Conservation (phyloP, 768 basidiomycete genomes). For the Mycena indigotica region DNA sequence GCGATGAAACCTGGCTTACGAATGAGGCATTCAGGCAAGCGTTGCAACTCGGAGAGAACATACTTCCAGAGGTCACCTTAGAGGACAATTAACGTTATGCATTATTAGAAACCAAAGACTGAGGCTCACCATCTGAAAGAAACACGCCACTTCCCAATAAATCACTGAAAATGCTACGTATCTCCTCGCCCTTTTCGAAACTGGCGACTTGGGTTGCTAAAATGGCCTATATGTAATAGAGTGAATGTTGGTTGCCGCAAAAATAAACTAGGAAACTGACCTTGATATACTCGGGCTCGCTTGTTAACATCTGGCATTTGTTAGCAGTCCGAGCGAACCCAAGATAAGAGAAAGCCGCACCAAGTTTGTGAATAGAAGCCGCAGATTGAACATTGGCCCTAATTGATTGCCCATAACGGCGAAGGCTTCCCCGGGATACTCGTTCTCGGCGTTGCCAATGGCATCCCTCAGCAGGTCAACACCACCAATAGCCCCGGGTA, state of each 20-base stretch:
- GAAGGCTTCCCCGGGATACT: slow-evolving; percentile 4
- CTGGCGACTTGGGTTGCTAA: slow-evolving; percentile 50
- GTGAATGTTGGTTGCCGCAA: not conserved
- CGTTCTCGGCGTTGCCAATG: not conserved
- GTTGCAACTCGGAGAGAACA: slow-evolving; percentile 12
- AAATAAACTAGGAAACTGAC: not conserved
- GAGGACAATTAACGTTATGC: slow-evolving; percentile 30
- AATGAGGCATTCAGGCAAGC: not conserved
- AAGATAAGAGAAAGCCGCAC: not conserved
- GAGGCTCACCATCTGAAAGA: not conserved
- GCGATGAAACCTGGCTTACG: slow-evolving; percentile 54
- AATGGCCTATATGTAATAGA: slow-evolving; percentile 27
- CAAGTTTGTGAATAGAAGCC: slow-evolving; percentile 10
- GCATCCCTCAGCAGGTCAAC: slow-evolving; percentile 3
- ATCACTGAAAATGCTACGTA: slow-evolving; percentile 20
- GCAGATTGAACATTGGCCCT: slow-evolving; percentile 1
- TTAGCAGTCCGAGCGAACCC: not conserved
- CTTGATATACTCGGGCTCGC: slow-evolving; percentile 53
- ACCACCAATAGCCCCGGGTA: slow-evolving; percentile 10
- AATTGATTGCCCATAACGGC: not conserved
- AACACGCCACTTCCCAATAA: slow-evolving; percentile 1
- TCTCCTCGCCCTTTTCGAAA: slow-evolving; percentile 44
- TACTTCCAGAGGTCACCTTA: slow-evolving; percentile 74
- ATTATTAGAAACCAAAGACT: not conserved
- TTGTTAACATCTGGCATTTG: slow-evolving; percentile 37